Conservation (phyloP, 768 basidiomycete genomes). For the Boletus pseudo-olivaceus region DNA sequence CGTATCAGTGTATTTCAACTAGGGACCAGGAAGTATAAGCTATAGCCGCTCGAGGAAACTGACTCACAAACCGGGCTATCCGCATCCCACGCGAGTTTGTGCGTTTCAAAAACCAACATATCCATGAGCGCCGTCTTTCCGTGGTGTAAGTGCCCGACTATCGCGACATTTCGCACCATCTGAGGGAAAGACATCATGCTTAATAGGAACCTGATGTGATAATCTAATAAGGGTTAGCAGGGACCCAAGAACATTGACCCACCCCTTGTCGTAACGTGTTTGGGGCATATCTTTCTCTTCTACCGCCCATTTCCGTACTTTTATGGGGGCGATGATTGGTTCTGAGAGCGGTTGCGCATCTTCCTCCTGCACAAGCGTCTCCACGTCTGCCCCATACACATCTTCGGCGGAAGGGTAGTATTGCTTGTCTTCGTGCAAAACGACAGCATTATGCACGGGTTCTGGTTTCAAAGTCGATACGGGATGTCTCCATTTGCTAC, state of each 20-base stretch:
- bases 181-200: conserved; percentile 89
- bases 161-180: conserved; percentile 93
- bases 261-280: conserved; percentile 98
- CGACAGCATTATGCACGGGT: conserved; percentile 74
- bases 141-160: conserved; percentile 96
- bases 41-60: conserved; percentile 6
- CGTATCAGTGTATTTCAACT: conserved; percentile 96
- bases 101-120: conserved; percentile 96
- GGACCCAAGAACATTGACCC: conserved; percentile 26
- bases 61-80: conserved; percentile 70
- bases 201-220: conserved; percentile 72
- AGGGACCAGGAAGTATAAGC: conserved; percentile 19
- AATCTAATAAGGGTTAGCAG: conserved; percentile 6
- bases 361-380: conserved; percentile 97
- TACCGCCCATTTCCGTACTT: conserved; percentile 90
- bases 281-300: conserved; percentile 95
- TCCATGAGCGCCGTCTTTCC: conserved; percentile 97
- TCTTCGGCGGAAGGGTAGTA: conserved; percentile 94
- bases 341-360: conserved; percentile 94
- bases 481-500: neutral
- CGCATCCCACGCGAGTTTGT: conserved; percentile 91
- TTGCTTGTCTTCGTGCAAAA: conserved; percentile 96
- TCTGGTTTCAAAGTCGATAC: conserved; percentile 41
- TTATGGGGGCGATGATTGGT: conserved; percentile 93
- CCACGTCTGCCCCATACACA: conserved; percentile 90